Conservation (phyloP, 106 monocot genomes). For the Apostasia shenzhenica region DNA sequence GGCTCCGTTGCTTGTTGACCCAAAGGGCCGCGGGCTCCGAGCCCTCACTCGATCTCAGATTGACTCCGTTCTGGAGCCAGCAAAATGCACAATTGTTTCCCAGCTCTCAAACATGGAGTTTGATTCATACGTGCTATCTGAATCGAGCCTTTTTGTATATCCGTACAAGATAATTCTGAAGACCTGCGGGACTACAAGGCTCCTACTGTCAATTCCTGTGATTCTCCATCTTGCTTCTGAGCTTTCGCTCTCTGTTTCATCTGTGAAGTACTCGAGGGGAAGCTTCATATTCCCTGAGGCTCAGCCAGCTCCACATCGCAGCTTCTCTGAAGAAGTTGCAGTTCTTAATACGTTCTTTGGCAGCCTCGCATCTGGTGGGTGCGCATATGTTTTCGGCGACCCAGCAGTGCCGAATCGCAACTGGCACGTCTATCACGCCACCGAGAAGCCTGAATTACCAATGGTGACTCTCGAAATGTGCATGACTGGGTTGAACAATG, state of each 20-base stretch:
- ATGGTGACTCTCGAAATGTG: conserved; percentile 91
- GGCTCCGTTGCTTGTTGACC: conserved; percentile 47
- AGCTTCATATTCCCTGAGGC: conserved; percentile 76
- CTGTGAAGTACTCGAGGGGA: conserved; percentile 80
- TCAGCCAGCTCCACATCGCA: conserved; percentile 79
- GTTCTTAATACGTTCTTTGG: conserved; percentile 57
- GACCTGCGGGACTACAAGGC: conserved; percentile 91
- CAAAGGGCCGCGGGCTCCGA: conserved; percentile 53
- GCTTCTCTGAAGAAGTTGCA: conserved; percentile 74
- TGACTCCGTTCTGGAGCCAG: conserved; percentile 62
- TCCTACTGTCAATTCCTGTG: conserved; percentile 57
- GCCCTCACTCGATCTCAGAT: conserved; percentile 57
- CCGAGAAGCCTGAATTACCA: conserved; percentile 39
- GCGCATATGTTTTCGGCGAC: conserved; percentile 66
- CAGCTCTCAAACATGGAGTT: conserved; percentile 74
- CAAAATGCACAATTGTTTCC: conserved; percentile 69
- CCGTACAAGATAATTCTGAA: conserved; percentile 78
- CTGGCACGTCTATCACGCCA: conserved; percentile 94
- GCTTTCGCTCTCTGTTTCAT: conserved; percentile 32
- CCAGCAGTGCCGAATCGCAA: conserved; percentile 35
- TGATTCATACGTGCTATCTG: conserved; percentile 90
- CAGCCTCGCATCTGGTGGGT: conserved; percentile 41
- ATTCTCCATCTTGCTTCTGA: conserved; percentile 53
- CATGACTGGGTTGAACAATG: conserved; percentile 70
- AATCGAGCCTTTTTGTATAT: conserved; percentile 90